Evolutionary conservation across 2,329 filamentous ascomycete species (phyloP).

Genomic region (Pezizomycotina sp.): DNA sequence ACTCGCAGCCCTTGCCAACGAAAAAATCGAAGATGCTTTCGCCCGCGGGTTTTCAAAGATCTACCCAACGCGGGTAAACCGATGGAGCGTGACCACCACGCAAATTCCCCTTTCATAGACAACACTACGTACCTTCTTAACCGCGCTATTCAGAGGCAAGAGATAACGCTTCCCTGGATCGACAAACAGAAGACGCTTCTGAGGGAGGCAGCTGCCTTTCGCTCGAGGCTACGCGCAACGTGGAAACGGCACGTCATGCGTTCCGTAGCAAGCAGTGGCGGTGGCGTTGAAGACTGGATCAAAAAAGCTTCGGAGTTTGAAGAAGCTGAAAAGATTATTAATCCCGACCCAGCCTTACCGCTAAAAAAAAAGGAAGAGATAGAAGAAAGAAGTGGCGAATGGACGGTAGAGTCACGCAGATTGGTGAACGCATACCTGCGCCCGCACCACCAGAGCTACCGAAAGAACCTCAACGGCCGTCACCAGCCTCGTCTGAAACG

Average conservation of each 20-base stretch:
- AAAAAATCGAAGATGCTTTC: constrained; percentile 86
- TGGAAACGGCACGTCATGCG: constrained; percentile 73
- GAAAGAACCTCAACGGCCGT: constrained; percentile 31
- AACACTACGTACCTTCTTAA: constrained; percentile 98
- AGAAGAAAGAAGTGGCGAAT: constrained; percentile 7
- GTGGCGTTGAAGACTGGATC: constrained; percentile 57
- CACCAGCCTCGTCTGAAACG: constrained; percentile 33
- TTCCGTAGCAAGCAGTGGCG: constrained; percentile 61
- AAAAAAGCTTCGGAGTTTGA: constrained; percentile 55
- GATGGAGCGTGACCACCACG: constrained; percentile 64
- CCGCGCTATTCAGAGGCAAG: constrained; percentile 92
- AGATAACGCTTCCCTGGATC: constrained; percentile 93
- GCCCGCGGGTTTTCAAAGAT: constrained; percentile 77
- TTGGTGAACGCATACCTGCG: constrained; percentile 29
- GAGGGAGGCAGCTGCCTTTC: constrained; percentile 51
- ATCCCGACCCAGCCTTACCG: constrained; percentile 40
- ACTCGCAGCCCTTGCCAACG: constrained; percentile 68
- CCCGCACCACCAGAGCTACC: constrained; percentile 12
- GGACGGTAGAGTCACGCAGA: constrained; percentile 23
- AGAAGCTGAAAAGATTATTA: constrained; percentile 50
- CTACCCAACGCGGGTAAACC: constrained; percentile 58
- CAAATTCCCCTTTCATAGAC: constrained; percentile 77
- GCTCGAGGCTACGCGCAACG: constrained; percentile 56
- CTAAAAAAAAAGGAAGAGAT: constrained; percentile 6
- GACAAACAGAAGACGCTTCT: constrained; percentile 91